Conservation (phyloP, 768 basidiomycete species). For the Serendipita sp. region DNA sequence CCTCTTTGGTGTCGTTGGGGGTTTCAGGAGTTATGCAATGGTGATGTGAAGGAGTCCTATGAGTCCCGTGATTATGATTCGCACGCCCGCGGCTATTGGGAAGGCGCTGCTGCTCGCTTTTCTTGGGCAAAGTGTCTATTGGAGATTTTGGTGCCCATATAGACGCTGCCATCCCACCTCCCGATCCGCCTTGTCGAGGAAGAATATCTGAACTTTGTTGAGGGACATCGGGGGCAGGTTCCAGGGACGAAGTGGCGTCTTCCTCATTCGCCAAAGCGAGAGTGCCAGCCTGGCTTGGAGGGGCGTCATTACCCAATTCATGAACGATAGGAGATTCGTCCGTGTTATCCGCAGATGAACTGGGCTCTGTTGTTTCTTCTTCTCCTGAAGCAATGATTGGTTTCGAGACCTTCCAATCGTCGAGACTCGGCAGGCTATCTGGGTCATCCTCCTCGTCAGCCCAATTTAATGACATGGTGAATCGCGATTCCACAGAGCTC, state of each 20-base stretch:
- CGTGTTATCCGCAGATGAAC: too few relatives aligned
- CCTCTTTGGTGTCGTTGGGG: not conserved
- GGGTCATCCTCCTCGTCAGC: conserved; percentile 59
- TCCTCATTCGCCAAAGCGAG: not conserved
- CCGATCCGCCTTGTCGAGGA: not conserved
- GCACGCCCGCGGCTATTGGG: not conserved
- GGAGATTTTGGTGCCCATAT: not conserved
- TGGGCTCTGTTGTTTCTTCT: too few relatives aligned
- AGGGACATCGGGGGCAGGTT: not conserved
- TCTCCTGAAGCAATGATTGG: not conserved
- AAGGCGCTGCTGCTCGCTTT: not conserved
- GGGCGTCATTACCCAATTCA: too few relatives aligned
- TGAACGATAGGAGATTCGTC: too few relatives aligned
- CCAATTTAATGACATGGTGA: conserved; percentile 32
- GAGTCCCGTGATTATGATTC: not conserved
- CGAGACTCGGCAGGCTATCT: conserved; percentile 57
- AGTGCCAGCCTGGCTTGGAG: too few relatives aligned
- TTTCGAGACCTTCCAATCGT: conserved; percentile 64
- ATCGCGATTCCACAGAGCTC: conserved; percentile 1
- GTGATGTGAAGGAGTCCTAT: not conserved
- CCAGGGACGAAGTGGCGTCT: not conserved
- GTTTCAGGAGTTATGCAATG: not conserved
- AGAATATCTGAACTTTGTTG: not conserved
- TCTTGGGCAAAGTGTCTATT: not conserved
- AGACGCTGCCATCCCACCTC: not conserved